These are phyloP conservation scores for Fomitopsis betulina DNA, from an alignment of 1,284 basidiomycete genomes.

Conservation along the genomic window DNA sequence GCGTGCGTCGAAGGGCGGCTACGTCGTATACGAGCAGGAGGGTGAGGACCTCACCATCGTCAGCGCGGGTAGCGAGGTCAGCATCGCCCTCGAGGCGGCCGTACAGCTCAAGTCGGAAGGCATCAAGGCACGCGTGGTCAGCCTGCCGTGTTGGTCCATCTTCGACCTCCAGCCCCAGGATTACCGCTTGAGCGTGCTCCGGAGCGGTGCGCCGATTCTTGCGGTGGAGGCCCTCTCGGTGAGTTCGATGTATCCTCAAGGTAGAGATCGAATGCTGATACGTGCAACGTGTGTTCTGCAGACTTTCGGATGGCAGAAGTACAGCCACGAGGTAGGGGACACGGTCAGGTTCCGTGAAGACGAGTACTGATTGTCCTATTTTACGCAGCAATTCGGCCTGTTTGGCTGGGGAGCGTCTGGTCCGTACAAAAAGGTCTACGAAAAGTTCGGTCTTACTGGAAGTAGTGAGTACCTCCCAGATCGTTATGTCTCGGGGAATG, in stretches of 20 bases:
- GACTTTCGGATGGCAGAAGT: conserved; percentile 83
- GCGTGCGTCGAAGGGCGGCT: conserved; percentile 81
- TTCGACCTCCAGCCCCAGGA: conserved; percentile 83
- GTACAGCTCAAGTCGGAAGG: conserved; percentile 72
- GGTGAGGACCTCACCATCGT: conserved; percentile 84
- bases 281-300: conserved; percentile 18
- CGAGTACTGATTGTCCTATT: conserved; percentile 9
- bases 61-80: conserved; percentile 85
- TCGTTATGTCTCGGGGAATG: background rate
- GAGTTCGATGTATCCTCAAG: conserved; percentile 18
- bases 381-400: conserved; percentile 67
- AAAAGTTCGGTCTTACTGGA: conserved; percentile 86
- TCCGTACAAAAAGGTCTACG: conserved; percentile 86
- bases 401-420: conserved; percentile 84
- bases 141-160: conserved; percentile 85
- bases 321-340: conserved; percentile 73
- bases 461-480: conserved; percentile 43
- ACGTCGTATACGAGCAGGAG: conserved; percentile 80
- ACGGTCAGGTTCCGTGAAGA: background rate
- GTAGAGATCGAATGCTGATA: background rate
- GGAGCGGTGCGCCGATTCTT: conserved; percentile 86
- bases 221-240: conserved; percentile 84
- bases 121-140: conserved; percentile 81
- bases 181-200: conserved; percentile 82
- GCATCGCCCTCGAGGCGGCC: conserved; percentile 83